Percentiles rank a stretch among this genome's conserved stretches.
Evolutionary conservation across 2,329 filamentous ascomycete genomes (phyloP).

Genomic region (Graphiopsis chlorocephala): DNA sequence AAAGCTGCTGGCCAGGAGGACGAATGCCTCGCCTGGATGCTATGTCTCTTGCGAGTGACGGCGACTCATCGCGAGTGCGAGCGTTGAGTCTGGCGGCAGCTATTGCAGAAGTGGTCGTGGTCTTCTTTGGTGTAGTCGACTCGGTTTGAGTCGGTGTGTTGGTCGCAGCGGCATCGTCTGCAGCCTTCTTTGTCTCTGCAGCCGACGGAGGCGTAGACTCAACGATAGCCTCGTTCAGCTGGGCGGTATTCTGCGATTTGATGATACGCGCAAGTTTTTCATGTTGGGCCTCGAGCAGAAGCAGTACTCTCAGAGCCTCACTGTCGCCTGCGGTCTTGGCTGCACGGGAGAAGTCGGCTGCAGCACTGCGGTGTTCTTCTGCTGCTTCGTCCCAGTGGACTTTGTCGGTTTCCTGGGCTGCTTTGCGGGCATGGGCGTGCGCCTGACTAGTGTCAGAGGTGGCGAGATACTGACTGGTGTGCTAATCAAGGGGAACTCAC

Average conservation of each 20-base stretch:
- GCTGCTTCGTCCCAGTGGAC: conserved; percentile 76
- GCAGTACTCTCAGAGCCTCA: conserved; percentile 75
- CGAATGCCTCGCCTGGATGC: conserved; percentile 37
- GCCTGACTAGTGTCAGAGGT: conserved; percentile 52
- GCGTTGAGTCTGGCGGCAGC: conserved; percentile 26
- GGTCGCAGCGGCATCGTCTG: conserved; percentile 9
- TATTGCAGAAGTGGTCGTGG: conserved; percentile 24
- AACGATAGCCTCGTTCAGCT: conserved; percentile 11
- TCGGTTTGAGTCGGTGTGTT: background rate
- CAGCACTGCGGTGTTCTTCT: conserved; percentile 83
- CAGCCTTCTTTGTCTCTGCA: conserved; percentile 3
- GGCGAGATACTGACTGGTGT: background rate
- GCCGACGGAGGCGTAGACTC: conserved; percentile 2
- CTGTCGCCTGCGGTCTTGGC: conserved; percentile 66
- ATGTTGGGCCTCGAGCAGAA: conserved; percentile 85
- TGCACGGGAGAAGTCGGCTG: conserved; percentile 82
- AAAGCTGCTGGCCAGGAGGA: conserved; percentile 22
- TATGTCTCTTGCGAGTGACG: conserved; percentile 39
- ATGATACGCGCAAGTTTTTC: conserved; percentile 77
- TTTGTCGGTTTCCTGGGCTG: conserved; percentile 67
- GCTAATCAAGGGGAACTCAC: conserved; percentile 13
- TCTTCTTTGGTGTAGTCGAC: conserved; percentile 19
- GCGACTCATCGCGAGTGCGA: conserved; percentile 33
- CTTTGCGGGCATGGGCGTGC: conserved; percentile 84
- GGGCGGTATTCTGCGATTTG: conserved; percentile 47